Base-by-base conservation (phyloP, 768 basidiomycete species). In the Russula foetens region DNA sequence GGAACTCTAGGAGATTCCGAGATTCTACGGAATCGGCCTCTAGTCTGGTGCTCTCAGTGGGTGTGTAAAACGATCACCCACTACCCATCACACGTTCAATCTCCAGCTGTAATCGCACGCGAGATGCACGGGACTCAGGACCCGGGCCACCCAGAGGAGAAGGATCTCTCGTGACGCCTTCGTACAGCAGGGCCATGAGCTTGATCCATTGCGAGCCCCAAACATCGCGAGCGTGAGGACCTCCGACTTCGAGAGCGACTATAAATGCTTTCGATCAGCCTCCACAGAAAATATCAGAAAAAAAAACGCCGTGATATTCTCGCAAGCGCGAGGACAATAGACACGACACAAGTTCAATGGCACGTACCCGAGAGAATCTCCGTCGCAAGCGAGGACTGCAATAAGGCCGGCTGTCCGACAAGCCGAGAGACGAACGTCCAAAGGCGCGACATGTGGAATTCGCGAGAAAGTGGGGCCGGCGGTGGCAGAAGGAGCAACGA, bases 151-250 rank as follows among this genome's bases (percentile, higher is more conserved):
- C 73, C 50, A 75, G 78, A 55, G 82, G 73, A 21, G 45, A 6
- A 45, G 61, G 46, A 6, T 86, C 85, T 5, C 67, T 70, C 0
- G 82, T 88, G 43, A 82, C 75, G 8, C 84, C 84, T 53, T 84
- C 79, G 63, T 90, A 84, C 15, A 91, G 69, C 15, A 88, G 70
- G 26, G 75, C 78, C 23, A 92, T 76, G 53, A 91, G 71, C 70
- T 91, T 91, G 59, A 84, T 72, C 84, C 87, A 92, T 70, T 92
- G 90, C 41, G 76, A 73, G n/a, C 90, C 90, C 84, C 86, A 92
- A 9, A 87, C 72, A 28, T 76, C 71, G 57, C 75, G 75, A 9
- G 85, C 86, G 51, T 82, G 76, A 26, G 75, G 63, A 3, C 90
- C 88, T 65, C 85, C 77, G 31, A 90, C 86, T 53, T 90, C 87